A percentile compares a stretch with the other conserved stretches of the same genome.
These are phyloP conservation scores for Penicillium sp. DNA, from an alignment of 2,329 filamentous ascomycete genomes.

Conservation along the genomic window DNA sequence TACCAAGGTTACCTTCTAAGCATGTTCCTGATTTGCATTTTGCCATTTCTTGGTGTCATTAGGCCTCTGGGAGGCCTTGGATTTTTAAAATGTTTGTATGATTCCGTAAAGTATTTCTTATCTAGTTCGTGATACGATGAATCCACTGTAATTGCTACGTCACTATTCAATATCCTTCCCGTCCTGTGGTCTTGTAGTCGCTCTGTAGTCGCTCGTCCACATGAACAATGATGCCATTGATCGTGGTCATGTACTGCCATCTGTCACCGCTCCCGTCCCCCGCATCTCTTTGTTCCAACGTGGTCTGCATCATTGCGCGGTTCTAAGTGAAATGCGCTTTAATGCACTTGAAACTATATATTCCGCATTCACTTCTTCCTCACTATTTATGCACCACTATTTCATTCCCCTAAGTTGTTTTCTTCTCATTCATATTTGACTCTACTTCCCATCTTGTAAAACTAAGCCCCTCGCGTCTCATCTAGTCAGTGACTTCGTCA, in stretches of 20 bases:
- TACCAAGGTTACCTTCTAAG: constrained; percentile 73
- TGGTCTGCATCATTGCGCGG: background rate
- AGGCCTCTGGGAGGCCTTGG: constrained; percentile 14
- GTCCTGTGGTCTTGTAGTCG: background rate
- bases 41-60: constrained; percentile 21
- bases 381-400: background rate
- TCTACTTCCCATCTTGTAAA: background rate
- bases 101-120: constrained; percentile 5
- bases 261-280: background rate
- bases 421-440: background rate
- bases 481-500: constrained; percentile 13
- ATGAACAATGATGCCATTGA: background rate
- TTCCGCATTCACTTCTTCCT: background rate
- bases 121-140: constrained; percentile 6
- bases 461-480: constrained; percentile 4
- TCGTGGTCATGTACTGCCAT: background rate
- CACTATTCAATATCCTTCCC: background rate
- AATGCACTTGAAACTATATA: background rate
- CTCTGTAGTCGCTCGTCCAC: background rate
- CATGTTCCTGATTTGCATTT: constrained; percentile 19
- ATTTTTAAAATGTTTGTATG: constrained; percentile 23
- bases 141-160: constrained; percentile 20
- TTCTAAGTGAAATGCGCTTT: background rate
- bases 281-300: background rate
- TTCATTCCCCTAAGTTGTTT: background rate